These are phyloP conservation scores for Puccinia hordei DNA, from an alignment of 1,284 basidiomycete genomes.

Conservation along the genomic window DNA sequence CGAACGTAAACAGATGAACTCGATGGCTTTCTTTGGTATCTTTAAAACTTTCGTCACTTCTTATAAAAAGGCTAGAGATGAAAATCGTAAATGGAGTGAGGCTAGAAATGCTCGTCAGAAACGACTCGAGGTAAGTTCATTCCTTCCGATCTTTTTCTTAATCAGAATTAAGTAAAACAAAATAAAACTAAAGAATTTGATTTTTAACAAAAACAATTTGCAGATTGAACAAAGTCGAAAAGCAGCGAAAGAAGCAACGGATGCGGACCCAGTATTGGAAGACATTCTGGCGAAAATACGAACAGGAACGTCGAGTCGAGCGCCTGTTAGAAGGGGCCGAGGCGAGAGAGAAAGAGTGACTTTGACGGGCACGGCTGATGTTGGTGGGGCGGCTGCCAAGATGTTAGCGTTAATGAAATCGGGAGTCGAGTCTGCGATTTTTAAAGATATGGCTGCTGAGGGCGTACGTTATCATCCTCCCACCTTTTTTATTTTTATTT, in stretches of 20 bases:
- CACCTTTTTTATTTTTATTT: background rate
- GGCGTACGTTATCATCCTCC: constrained; percentile 25
- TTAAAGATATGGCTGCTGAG: constrained; percentile 44
- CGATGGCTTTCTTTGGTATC: constrained; percentile 86
- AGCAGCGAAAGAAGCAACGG: constrained; percentile 30
- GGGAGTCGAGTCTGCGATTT: constrained; percentile 35
- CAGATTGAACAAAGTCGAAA: constrained; percentile 38
- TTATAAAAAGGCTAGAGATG: constrained; percentile 83
- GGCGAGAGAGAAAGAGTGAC: constrained; percentile 36
- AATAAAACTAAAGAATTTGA: background rate
- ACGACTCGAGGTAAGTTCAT: constrained; percentile 59
- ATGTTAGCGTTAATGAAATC: constrained; percentile 48
- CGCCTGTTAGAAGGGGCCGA: constrained; percentile 27
- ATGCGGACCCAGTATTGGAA: constrained; percentile 43
- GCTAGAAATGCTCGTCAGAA: constrained; percentile 69
- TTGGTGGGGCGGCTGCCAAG: constrained; percentile 42
- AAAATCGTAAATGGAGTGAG: constrained; percentile 72
- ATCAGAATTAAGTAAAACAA: background rate
- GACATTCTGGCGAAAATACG: constrained; percentile 46
- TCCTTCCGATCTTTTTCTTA: background rate
- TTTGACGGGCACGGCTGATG: constrained; percentile 14
- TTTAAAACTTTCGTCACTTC: constrained; percentile 93
- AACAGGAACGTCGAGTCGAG: constrained; percentile 36
- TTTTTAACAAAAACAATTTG: background rate
- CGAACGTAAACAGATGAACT: constrained; percentile 69